Evolutionary conservation across 1,284 basidiomycete genomes (phyloP).

Genomic region (Malassezia pachydermatis): DNA sequence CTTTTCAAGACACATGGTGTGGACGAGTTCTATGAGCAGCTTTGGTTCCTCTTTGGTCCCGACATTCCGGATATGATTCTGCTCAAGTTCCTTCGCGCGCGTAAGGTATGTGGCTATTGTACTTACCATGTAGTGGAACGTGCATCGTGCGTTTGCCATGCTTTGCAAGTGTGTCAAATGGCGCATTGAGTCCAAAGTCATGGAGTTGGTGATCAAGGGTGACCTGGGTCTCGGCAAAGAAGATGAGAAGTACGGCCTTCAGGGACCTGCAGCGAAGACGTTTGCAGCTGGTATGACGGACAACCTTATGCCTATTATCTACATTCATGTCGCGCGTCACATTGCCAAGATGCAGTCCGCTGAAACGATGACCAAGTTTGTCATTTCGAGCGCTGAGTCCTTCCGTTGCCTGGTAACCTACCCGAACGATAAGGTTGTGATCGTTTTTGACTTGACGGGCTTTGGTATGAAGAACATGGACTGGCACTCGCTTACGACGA

Average conservation of each 20-base stretch:
- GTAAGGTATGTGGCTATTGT: conserved; percentile 23
- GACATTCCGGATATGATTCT: conserved; percentile 42
- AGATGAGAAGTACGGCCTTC: conserved; percentile 41
- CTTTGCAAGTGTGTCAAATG: conserved; percentile 43
- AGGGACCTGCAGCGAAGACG: conserved; percentile 47
- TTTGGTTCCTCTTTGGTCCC: conserved; percentile 47
- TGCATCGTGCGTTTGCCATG: conserved; percentile 49
- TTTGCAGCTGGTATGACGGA: conserved; percentile 46
- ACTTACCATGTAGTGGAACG: conserved; percentile 41
- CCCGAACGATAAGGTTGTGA: conserved; percentile 47
- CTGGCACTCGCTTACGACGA: conserved; percentile 32
- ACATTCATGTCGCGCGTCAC: conserved; percentile 41
- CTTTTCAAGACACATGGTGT: conserved; percentile 48
- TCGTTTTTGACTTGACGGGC: conserved; percentile 47
- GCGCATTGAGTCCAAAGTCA: conserved; percentile 45
- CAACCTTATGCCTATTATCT: conserved; percentile 45
- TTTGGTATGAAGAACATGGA: conserved; percentile 44
- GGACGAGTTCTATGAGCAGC: conserved; percentile 40
- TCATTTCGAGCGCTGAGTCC: conserved; percentile 47
- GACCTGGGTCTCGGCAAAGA: conserved; percentile 45
- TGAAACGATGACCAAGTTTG: conserved; percentile 48
- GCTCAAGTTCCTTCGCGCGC: conserved; percentile 48
- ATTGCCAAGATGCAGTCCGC: conserved; percentile 40
- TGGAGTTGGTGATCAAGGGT: conserved; percentile 46
- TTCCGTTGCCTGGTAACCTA: conserved; percentile 45